These are phyloP conservation scores for Pleurotus eryngii DNA, from an alignment of 768 basidiomycete genomes.

Conservation along the genomic window DNA sequence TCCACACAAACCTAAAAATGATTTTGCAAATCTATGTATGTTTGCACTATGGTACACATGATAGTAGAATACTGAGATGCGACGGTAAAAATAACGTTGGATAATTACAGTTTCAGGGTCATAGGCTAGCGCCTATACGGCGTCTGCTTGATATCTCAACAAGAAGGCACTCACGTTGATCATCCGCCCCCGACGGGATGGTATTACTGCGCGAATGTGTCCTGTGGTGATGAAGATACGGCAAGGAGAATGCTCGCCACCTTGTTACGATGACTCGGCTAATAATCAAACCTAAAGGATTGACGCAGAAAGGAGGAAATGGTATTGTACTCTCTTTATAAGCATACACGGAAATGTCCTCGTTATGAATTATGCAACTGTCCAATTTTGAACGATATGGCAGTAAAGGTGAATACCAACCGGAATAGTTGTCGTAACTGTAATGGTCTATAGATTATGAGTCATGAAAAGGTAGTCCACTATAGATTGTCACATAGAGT, in stretches of 20 bases:
- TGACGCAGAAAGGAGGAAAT: not conserved
- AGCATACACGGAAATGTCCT: constrained; percentile 2
- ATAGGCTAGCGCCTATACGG: too few species aligned
- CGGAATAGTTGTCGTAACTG: not conserved
- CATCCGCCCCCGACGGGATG: too few species aligned
- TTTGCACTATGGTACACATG: too few species aligned
- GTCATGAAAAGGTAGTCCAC: constrained; percentile 40
- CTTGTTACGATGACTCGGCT: not conserved
- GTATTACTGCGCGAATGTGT: not conserved
- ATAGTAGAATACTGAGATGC: too few species aligned
- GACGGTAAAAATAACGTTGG: too few species aligned
- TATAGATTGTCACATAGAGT: constrained; percentile 63
- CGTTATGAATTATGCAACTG: constrained; percentile 3
- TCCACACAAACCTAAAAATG: too few species aligned
- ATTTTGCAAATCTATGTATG: too few species aligned
- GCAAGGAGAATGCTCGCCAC: not conserved
- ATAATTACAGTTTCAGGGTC: too few species aligned
- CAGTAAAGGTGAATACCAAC: not conserved
- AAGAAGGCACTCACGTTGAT: too few species aligned
- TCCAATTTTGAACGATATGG: not conserved
- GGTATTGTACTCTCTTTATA: constrained; percentile 7
- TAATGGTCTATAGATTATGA: constrained; percentile 11
- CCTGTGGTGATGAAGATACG: constrained; percentile 3
- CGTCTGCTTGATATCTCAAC: too few species aligned
- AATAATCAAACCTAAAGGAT: too few species aligned